A percentile compares a stretch with the other conserved stretches of the same genome.
These are phyloP conservation scores for Malus orientalis DNA, from an alignment of 306 rosid species.

Conservation along the genomic window DNA sequence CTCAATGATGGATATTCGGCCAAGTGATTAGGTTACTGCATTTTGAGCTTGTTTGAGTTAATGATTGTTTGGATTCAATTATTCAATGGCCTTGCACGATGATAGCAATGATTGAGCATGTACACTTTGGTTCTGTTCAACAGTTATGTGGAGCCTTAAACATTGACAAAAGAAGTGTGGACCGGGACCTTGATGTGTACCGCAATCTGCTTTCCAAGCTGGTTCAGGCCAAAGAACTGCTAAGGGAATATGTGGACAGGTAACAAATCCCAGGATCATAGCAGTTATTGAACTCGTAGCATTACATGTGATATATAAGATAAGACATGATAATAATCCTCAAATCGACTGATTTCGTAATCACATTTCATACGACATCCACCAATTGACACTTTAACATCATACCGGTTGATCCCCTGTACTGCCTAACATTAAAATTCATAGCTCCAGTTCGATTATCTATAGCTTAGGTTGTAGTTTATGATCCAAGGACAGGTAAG, in stretches of 20 bases:
- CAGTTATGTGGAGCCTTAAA: constrained; percentile 82
- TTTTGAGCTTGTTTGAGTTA: not conserved
- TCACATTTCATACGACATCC: not conserved
- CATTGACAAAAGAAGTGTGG: constrained; percentile 77
- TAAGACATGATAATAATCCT: not conserved
- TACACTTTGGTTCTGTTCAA: constrained; percentile 20
- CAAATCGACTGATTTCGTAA: not conserved
- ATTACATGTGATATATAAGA: not conserved
- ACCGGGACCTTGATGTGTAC: constrained; percentile 93
- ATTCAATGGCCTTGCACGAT: not conserved
- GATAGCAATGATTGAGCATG: not conserved
- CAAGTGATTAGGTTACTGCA: not conserved
- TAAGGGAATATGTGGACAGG: constrained; percentile 89
- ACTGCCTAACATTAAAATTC: not conserved
- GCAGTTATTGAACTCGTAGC: not conserved
- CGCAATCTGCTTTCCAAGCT: constrained; percentile 91
- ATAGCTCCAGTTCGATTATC: not conserved
- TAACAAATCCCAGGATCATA: constrained; percentile 19
- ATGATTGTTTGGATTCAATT: not conserved
- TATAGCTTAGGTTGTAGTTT: not conserved
- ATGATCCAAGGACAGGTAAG: not conserved
- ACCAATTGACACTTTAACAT: not conserved
- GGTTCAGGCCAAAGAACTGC: constrained; percentile 97
- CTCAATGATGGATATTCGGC: not conserved
- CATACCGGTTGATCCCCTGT: not conserved